Evolutionary conservation across 371 early-diverging fungal genomes (phyloP).

Genomic region (Mortierella sp.): DNA sequence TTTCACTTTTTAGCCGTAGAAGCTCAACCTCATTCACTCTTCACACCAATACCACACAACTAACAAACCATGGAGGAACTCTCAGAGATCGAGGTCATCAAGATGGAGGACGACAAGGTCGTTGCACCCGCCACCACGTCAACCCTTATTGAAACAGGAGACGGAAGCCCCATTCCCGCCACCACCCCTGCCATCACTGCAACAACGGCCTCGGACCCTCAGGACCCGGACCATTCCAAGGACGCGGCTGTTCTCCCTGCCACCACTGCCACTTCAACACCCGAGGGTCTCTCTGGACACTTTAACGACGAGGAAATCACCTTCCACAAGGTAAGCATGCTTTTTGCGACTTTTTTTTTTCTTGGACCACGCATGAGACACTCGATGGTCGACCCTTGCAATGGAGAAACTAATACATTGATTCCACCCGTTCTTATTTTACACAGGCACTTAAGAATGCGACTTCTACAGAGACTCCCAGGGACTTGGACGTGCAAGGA

Average conservation of each 20-base stretch:
- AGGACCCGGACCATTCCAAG: not conserved
- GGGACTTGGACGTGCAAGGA: slow-evolving; percentile 63
- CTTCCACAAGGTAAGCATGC: slow-evolving; percentile 41
- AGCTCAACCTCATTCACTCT: not conserved
- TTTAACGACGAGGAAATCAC: slow-evolving; percentile 39
- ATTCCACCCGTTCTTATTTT: too few relatives aligned
- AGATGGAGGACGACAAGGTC: slow-evolving; percentile 51
- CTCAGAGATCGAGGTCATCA: slow-evolving; percentile 71
- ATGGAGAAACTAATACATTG: not conserved
- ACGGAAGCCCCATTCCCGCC: not conserved
- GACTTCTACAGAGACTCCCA: slow-evolving; percentile 44
- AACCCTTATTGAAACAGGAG: slow-evolving; percentile 17
- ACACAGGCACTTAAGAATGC: slow-evolving; percentile 49
- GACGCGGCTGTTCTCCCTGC: slow-evolving; percentile 26
- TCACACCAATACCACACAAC: not conserved
- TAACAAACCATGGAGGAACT: slow-evolving; percentile 36
- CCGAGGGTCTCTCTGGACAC: slow-evolving; percentile 10
- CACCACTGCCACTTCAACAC: slow-evolving; percentile 14
- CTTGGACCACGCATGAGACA: not conserved
- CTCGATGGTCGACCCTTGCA: not conserved
- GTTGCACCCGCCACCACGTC: slow-evolving; percentile 22
- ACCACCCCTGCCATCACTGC: slow-evolving; percentile 9
- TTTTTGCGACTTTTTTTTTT: not conserved
- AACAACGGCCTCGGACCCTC: not conserved
- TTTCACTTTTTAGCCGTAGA: not conserved